Evolutionary conservation across 1,284 basidiomycete species (phyloP), one percentile per base, ranked within the genome.

Genomic region (Ustilago shanxiensis): DNA sequence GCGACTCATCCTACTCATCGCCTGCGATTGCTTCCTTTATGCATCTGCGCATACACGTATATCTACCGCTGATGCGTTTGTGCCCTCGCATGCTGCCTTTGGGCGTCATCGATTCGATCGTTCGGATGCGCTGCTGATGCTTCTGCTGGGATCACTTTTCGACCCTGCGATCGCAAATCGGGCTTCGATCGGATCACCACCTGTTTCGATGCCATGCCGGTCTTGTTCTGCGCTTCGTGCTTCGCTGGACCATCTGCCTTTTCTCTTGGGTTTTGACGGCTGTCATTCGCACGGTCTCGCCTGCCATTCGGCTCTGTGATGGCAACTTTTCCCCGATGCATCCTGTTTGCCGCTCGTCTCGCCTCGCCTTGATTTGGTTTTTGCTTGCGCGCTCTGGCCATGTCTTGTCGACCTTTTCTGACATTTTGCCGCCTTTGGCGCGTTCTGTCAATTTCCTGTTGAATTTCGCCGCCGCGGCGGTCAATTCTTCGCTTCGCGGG

Each of bases 371-470:
- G n/a, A n/a, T n/a, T 52, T 31, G 45, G 31, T 33, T 29, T n/a
- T 11, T 59, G 11, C n/a, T 20, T n/a, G 20, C 55, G 55, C 24
- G 37, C 37, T 39, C 24, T 47, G 11, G 24, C 18, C 29, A 31
- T 57, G 49, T n/a, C n/a, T n/a, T n/a, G n/a, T n/a, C n/a, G n/a
- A n/a, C 16, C 26, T 41, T 31, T 24, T 20, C 13, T 29, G 31
- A 24, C 39, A 33, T 14, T 28, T 55, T 62, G 39, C 45, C 49
- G 47, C 62, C n/a, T 18, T 58, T 58, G 16, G 54, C 54, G 54
- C 54, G 54, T 47, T 9, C 20, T 47, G 18, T 16, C 13, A 45
- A 56, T 45, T 44, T 44, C 26, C 54, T 53, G 22, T 11, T 50
- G 10, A 37, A 62, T 62, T 62, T 47, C n/a, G n/a, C n/a, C n/a